A percentile compares a stretch with the other conserved stretches of the same genome.
These are phyloP conservation scores for Colletotrichum lindemuthianum DNA, from an alignment of 2,329 filamentous ascomycete genomes.

Conservation along the genomic window DNA sequence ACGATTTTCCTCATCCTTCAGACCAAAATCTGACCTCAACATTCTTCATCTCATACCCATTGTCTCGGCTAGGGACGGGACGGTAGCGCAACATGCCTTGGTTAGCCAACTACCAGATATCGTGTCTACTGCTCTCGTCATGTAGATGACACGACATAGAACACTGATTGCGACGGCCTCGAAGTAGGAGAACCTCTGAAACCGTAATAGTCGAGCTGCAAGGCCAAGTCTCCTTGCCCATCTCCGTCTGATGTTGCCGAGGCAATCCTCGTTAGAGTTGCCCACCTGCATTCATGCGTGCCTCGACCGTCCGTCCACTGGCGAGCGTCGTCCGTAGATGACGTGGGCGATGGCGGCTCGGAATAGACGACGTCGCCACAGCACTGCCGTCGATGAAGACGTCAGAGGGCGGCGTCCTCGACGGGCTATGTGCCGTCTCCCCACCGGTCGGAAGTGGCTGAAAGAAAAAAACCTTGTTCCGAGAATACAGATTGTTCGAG, in stretches of 20 bases:
- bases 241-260: conserved; percentile 27
- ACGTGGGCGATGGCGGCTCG: conserved; percentile 18
- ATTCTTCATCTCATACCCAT: conserved; percentile 23
- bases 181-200: conserved; percentile 8
- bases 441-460: conserved; percentile 18
- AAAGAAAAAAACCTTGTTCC: conserved; percentile 27
- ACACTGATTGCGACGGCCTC: background rate
- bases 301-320: conserved; percentile 5
- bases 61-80: conserved; percentile 21
- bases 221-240: conserved; percentile 11
- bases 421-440: conserved; percentile 6
- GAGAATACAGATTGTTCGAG: conserved; percentile 7
- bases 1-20: conserved; percentile 5
- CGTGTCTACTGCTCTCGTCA: conserved; percentile 6
- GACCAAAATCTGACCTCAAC: conserved; percentile 9
- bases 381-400: conserved; percentile 1
- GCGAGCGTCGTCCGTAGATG: background rate
- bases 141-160: conserved; percentile 1
- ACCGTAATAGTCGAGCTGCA: conserved; percentile 7
- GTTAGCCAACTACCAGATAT: background rate
- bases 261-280: conserved; percentile 29
- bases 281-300: conserved; percentile 25
- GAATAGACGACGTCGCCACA: conserved; percentile 5
- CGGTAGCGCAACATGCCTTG: conserved; percentile 9
- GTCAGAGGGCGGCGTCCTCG: background rate